Base-by-base conservation (phyloP, 1,284 basidiomycete species). In the Puccinia coronata region DNA sequence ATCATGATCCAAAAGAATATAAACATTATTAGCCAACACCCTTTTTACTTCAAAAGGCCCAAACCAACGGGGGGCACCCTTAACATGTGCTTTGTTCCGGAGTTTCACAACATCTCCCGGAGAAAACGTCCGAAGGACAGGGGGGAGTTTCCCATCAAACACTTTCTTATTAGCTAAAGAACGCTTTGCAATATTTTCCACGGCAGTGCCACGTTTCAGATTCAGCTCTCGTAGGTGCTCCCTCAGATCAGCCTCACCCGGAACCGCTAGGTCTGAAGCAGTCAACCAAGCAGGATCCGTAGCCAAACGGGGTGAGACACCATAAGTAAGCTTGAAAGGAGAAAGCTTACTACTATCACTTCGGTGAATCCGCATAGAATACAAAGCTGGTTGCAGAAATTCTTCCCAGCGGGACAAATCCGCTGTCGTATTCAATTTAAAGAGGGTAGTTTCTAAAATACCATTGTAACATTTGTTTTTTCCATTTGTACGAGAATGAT, bases 381-480 rank as follows among this genome's bases (percentile, higher is more conserved):
- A 73, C n/a, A 73, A 23, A 28, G 70, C 70, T n/a, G 28, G 25
- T 5, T 25, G 39, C 8, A 73, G 70, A 55, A 28, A 53, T 23
- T 73, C 70, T 20, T n/a, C n/a, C n/a, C n/a, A n/a, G n/a, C n/a
- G n/a, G n/a, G n/a, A n/a, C n/a, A n/a, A n/a, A n/a, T n/a, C n/a
- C n/a, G 31, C 49, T 12, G 70, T 51, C 20, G 5, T 53, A 23
- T 73, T 73, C 2, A 55, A 14, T 31, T 55, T 53, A 53, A 73
- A 73, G 0, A 75, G 14, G 9, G 73, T 1, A 23, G 41, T n/a
- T 49, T 59, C 55, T 8, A 75, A n/a, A 9, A 61, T 57, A 3
- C 73, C 73, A 75, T 75, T 57, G n/a, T 59, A 59, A 9, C 73
- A 16, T n/a, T 75, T 36, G 18, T 28, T 41, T 23, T 57, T 57